Percentiles rank a stretch among this genome's conserved stretches.
These are phyloP conservation scores for Globisporangium abappressorium DNA, from an alignment of 352 stramenopile genomes.

Conservation along the genomic window DNA sequence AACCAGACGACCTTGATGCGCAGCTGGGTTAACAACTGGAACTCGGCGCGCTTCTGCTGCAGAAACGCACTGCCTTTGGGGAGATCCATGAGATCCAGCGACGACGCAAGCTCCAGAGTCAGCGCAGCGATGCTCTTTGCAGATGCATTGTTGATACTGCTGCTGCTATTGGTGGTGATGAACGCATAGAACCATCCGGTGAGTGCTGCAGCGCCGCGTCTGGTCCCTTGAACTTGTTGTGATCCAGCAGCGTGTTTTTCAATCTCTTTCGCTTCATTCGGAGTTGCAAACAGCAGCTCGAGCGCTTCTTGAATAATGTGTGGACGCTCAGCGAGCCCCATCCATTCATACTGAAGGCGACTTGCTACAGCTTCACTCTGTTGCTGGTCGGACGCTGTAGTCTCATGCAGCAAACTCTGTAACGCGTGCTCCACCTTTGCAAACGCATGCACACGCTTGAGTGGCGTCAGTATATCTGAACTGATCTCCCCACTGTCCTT, in stretches of 20 bases:
- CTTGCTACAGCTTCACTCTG: not conserved
- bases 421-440: not conserved
- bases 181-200: conserved; percentile 54
- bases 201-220: conserved; percentile 22
- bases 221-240: not conserved
- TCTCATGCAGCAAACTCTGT: not conserved
- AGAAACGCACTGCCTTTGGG: conserved; percentile 33
- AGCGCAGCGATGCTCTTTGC: conserved; percentile 21
- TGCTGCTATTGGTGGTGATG: not conserved
- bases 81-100: conserved; percentile 23
- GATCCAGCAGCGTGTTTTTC: not conserved
- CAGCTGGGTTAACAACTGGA: conserved; percentile 25
- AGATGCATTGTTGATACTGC: not conserved
- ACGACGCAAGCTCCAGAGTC: conserved; percentile 20
- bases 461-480: not conserved
- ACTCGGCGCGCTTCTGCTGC: conserved; percentile 36
- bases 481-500: not conserved
- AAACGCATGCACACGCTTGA: conserved; percentile 1
- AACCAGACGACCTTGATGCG: conserved; percentile 55
- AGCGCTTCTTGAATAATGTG: conserved; percentile 23
- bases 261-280: not conserved
- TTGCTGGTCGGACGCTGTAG: not conserved
- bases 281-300: conserved; percentile 14
- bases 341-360: conserved; percentile 16
- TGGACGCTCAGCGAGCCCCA: conserved; percentile 19